Percentiles rank a stretch among this genome's conserved stretches.
These are phyloP conservation scores for Aureobasidium subglaciale DNA, from an alignment of 2,329 filamentous ascomycete species.

Conservation along the genomic window DNA sequence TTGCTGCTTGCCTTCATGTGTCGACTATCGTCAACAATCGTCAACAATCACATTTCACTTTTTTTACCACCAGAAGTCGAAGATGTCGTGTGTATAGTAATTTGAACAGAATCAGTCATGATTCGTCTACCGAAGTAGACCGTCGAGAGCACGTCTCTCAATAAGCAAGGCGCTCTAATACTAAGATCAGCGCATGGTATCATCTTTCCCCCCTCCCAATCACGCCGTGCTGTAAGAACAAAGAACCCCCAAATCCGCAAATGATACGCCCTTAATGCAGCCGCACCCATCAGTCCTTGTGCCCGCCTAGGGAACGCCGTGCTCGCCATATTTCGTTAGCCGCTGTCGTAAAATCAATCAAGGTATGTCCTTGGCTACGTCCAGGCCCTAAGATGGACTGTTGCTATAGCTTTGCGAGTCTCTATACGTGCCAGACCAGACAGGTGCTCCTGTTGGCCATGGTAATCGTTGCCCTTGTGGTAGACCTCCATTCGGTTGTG, in stretches of 20 bases:
- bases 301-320: not conserved
- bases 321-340: constrained; percentile 7
- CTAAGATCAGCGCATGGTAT: not conserved
- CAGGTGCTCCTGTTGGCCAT: constrained; percentile 10
- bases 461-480: constrained; percentile 10
- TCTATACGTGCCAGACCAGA: not conserved
- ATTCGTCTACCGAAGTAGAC: not conserved
- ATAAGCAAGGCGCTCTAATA: not conserved
- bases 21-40: not conserved
- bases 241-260: constrained; percentile 2
- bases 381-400: not conserved
- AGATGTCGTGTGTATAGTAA: no score
- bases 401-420: constrained; percentile 13
- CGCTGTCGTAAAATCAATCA: constrained; percentile 1
- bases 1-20: not conserved
- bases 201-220: not conserved
- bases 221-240: constrained; percentile 6
- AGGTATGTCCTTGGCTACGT: not conserved
- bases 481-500: constrained; percentile 16
- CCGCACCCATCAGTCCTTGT: not conserved
- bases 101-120: no score
- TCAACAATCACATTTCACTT: no score
- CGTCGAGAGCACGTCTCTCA: not conserved
- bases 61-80: no score
- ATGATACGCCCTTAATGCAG: constrained; percentile 3